Evolutionary conservation across 2,329 filamentous ascomycete species (phyloP).

Genomic region (Aspergillus hiratsukae): DNA sequence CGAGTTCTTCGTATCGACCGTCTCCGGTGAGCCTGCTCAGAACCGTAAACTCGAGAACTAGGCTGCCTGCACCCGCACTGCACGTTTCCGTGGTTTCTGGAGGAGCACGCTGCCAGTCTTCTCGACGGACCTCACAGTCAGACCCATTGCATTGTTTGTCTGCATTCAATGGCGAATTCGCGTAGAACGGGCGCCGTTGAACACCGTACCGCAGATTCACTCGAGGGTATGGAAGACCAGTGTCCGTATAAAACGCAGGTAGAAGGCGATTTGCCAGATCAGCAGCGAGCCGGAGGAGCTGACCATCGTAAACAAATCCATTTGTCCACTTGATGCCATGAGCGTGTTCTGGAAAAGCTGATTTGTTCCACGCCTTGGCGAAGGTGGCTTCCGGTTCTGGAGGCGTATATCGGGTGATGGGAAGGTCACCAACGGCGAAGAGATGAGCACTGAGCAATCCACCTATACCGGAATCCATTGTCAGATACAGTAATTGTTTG

Average conservation of each 20-base stretch:
- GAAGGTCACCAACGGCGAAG: slow-evolving; percentile 85
- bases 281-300: slow-evolving; percentile 80
- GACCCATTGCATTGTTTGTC: slow-evolving; percentile 39
- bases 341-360: slow-evolving; percentile 13
- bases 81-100: slow-evolving; percentile 91
- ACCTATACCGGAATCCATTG: slow-evolving; percentile 41
- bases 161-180: slow-evolving; percentile 73
- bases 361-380: slow-evolving; percentile 41
- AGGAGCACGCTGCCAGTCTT: slow-evolving; percentile 19
- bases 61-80: slow-evolving; percentile 90
- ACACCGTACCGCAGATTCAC: slow-evolving; percentile 90
- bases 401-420: slow-evolving; percentile 73
- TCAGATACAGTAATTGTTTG: slow-evolving; percentile 4
- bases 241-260: slow-evolving; percentile 86
- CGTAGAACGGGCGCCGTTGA: slow-evolving; percentile 65
- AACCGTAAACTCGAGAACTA: slow-evolving; percentile 89
- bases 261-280: slow-evolving; percentile 80
- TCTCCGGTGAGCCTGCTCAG: slow-evolving; percentile 85
- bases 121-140: slow-evolving; percentile 44
- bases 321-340: slow-evolving; percentile 65
- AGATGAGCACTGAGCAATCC: slow-evolving; percentile 88
- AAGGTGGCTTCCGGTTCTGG: slow-evolving; percentile 31
- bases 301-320: slow-evolving; percentile 79
- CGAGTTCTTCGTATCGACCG: slow-evolving; percentile 78
- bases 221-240: slow-evolving; percentile 88